Evolutionary conservation across 2,329 filamentous ascomycete species (phyloP).

Genomic region (Aspergillaceae sp.): DNA sequence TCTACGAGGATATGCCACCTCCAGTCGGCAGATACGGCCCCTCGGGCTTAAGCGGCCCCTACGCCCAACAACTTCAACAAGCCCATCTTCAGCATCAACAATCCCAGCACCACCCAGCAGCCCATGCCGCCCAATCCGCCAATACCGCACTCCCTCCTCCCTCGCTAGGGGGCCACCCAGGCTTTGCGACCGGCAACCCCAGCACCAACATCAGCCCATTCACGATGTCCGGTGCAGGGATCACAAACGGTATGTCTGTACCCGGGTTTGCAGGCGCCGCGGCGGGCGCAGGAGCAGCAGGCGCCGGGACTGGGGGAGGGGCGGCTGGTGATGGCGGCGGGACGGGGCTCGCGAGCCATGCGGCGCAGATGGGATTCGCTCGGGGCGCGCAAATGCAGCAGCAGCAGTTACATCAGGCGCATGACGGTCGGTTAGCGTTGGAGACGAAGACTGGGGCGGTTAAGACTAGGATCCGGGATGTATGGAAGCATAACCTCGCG

Average conservation of each 20-base stretch:
- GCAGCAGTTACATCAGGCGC: constrained; percentile 41
- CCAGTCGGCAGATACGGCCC: constrained; percentile 51
- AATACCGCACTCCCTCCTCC: constrained; percentile 45
- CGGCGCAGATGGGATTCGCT: constrained; percentile 78
- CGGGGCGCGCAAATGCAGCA: constrained; percentile 61
- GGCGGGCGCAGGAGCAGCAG: neutral
- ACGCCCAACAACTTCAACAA: constrained; percentile 35
- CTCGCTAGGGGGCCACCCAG: constrained; percentile 57
- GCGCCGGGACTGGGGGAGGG: constrained; percentile 14
- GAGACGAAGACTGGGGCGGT: constrained; percentile 46
- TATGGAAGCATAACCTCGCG: constrained; percentile 86
- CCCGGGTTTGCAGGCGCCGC: constrained; percentile 46
- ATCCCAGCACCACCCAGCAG: constrained; percentile 40
- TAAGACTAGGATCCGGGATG: constrained; percentile 82
- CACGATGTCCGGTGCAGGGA: constrained; percentile 39
- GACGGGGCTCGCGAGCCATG: constrained; percentile 75
- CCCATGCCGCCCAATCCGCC: constrained; percentile 36
- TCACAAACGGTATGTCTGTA: constrained; percentile 49
- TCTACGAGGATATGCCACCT: constrained; percentile 44
- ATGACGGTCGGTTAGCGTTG: constrained; percentile 47
- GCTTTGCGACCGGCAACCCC: constrained; percentile 55
- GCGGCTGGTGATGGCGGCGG: constrained; percentile 46
- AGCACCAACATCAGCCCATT: constrained; percentile 63
- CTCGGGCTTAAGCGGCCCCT: constrained; percentile 51
- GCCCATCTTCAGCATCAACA: constrained; percentile 26